Evolutionary conservation across 148 eudicot species (phyloP).

Genomic region (Fagopyrum esculentum): DNA sequence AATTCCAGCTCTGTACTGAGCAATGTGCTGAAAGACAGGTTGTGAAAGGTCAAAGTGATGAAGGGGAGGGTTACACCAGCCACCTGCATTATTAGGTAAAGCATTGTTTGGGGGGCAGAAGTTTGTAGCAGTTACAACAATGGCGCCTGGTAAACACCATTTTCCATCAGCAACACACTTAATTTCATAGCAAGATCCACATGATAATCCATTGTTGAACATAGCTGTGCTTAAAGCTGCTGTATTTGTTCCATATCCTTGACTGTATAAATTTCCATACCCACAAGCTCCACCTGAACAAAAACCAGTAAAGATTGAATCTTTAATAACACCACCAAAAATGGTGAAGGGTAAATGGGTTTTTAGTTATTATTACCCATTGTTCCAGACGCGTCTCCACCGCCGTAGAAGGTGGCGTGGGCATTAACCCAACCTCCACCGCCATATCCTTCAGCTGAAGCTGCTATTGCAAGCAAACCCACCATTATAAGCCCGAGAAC

Average conservation of each 20-base stretch:
- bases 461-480: constrained; percentile 34
- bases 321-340: constrained; percentile 6
- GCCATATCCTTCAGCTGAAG: constrained; percentile 30
- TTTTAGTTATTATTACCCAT: constrained; percentile 38
- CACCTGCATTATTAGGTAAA: constrained; percentile 43
- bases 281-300: constrained; percentile 69
- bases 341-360: too few relatives aligned
- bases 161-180: constrained; percentile 44
- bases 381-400: constrained; percentile 69
- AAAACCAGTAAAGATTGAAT: not conserved
- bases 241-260: constrained; percentile 72
- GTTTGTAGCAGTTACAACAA: constrained; percentile 66
- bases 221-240: constrained; percentile 68
- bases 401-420: constrained; percentile 73
- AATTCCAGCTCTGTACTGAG: constrained; percentile 64
- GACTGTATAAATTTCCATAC: constrained; percentile 59
- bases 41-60: constrained; percentile 82
- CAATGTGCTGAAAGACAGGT: constrained; percentile 72
- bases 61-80: constrained; percentile 78
- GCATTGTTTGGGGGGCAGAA: constrained; percentile 73
- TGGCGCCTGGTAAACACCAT: constrained; percentile 65
- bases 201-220: constrained; percentile 62
- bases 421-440: constrained; percentile 66
- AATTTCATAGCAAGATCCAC: constrained; percentile 77
- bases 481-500: constrained; percentile 27